Conservation (phyloP, 2,329 filamentous ascomycete species). For the Colletotrichum sp. region DNA sequence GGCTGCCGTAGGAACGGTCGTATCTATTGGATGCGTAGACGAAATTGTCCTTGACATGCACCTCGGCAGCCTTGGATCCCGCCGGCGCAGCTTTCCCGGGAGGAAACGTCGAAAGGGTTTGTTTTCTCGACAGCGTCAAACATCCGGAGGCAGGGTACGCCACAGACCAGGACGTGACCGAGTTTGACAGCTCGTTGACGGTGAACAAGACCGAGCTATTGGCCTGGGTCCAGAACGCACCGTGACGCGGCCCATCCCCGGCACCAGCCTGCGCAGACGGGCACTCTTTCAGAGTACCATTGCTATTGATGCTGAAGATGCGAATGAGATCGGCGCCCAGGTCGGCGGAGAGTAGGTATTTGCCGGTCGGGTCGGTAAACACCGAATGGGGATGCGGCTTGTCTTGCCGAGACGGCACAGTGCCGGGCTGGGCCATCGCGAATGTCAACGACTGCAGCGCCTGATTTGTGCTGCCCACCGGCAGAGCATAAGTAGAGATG, state of each 20-base stretch:
- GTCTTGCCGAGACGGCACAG: constrained; percentile 55
- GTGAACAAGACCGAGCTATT: constrained; percentile 39
- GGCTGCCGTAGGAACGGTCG: constrained; percentile 59
- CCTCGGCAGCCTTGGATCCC: constrained; percentile 59
- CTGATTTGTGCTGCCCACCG: constrained; percentile 31
- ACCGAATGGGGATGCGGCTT: constrained; percentile 60
- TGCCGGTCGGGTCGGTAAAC: constrained; percentile 52
- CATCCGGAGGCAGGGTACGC: constrained; percentile 49
- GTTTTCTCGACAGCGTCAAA: constrained; percentile 48
- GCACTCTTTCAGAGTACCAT: constrained; percentile 51
- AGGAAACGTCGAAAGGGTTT: constrained; percentile 53
- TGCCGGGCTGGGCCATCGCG: constrained; percentile 45
- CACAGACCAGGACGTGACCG: constrained; percentile 54
- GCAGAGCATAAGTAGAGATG: constrained; percentile 48
- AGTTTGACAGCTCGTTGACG: constrained; percentile 56
- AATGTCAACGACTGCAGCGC: constrained; percentile 43
- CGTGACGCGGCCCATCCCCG: constrained; percentile 60
- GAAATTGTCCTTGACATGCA: constrained; percentile 59
- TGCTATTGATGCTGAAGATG: constrained; percentile 54
- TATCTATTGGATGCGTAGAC: constrained; percentile 68
- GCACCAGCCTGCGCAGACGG: constrained; percentile 43
- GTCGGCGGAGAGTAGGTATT: constrained; percentile 56
- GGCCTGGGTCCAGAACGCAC: constrained; percentile 47
- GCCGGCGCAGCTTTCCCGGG: constrained; percentile 43
- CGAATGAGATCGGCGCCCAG: constrained; percentile 60